Evolutionary conservation across 1,284 basidiomycete species (phyloP).

Genomic region (Schizopora paradoxa): DNA sequence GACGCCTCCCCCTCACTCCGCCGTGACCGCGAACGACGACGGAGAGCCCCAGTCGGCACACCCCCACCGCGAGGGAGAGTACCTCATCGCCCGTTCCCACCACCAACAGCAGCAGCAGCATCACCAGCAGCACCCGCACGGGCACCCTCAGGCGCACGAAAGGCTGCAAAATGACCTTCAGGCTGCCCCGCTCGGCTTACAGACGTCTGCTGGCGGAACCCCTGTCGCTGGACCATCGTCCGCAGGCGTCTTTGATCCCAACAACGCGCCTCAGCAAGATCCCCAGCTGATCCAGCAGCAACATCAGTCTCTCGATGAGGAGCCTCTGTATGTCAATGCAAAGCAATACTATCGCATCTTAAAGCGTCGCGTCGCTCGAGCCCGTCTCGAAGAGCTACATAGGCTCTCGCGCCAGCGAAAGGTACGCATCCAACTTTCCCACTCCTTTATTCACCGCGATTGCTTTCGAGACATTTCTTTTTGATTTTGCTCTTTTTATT

Average conservation of each 20-base stretch:
- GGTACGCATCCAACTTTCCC: slow-evolving; percentile 39
- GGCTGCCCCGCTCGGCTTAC: too few species aligned
- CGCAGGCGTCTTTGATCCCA: not conserved
- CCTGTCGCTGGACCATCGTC: not conserved
- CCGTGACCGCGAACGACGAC: slow-evolving; percentile 3
- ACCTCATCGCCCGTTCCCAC: slow-evolving; percentile 5
- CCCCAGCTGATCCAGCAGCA: slow-evolving; percentile 16
- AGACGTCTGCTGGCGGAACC: not conserved
- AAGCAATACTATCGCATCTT: slow-evolving; percentile 97
- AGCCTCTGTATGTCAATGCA: slow-evolving; percentile 94
- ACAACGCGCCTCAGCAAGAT: slow-evolving; percentile 1
- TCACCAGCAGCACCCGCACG: slow-evolving; percentile 9
- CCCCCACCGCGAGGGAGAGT: slow-evolving; percentile 8
- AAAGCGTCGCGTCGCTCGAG: slow-evolving; percentile 84
- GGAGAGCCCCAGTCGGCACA: slow-evolving; percentile 3
- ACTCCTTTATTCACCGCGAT: slow-evolving; percentile 7
- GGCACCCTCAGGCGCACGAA: slow-evolving; percentile 5
- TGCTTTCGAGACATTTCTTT: not conserved
- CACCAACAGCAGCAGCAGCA: not conserved
- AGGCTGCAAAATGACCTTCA: slow-evolving; percentile 9
- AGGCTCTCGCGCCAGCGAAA: slow-evolving; percentile 87
- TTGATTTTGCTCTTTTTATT: not conserved
- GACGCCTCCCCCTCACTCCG: slow-evolving; percentile 7
- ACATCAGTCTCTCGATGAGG: slow-evolving; percentile 70
- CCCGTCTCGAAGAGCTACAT: slow-evolving; percentile 87